Evolutionary conservation across 331 rosid species (phyloP), one percentile per base, ranked within the genome.

Genomic region (Acacia pycnantha): DNA sequence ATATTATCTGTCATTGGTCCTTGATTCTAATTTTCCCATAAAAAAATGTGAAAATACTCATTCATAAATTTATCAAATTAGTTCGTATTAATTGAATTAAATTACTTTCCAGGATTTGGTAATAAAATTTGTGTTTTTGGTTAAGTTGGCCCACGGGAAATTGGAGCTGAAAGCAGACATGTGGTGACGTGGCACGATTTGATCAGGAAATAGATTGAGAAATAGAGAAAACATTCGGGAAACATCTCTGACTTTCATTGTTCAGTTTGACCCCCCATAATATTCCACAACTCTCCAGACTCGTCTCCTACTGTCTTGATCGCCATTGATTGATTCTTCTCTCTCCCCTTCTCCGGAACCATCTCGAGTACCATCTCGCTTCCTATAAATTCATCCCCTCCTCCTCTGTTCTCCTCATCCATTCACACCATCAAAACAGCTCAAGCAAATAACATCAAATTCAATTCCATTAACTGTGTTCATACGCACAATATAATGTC

Each of bases 401-500:
- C n/a, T 10, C 59, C 22, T 15, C 22, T 15, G 2, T 7, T 5
- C n/a, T 41, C 35, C 21, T n/a, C 74, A 70, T 41, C 53, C 74
- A 43, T 13, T 58, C 31, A 53, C 9, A 43, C 12, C 12, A 14
- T 50, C 21, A 54, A 21, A 40, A 26, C 37, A 24, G 31, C 40
- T 26, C 76, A 44, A 10, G 16, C 59, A 71, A n/a, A 37, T 6
- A 37, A 26, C 8, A 46, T 6, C 13, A 18, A 71, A 46, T 4
- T 16, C 1, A 12, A 37, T 22, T 22, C 0, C 5, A 15, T 33
- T 16, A n/a, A 59, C 71, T 16, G 12, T 35, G 1, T 1, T n/a
- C 0, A 8, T 22, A 24, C 4, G 1, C 15, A 29, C 56, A 19
- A n/a, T n/a, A n/a, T n/a, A n/a, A 91, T 93, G 95, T 84, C 91